Base-by-base conservation (phyloP, 2,329 filamentous ascomycete species). In the Lachnellula hyalina region DNA sequence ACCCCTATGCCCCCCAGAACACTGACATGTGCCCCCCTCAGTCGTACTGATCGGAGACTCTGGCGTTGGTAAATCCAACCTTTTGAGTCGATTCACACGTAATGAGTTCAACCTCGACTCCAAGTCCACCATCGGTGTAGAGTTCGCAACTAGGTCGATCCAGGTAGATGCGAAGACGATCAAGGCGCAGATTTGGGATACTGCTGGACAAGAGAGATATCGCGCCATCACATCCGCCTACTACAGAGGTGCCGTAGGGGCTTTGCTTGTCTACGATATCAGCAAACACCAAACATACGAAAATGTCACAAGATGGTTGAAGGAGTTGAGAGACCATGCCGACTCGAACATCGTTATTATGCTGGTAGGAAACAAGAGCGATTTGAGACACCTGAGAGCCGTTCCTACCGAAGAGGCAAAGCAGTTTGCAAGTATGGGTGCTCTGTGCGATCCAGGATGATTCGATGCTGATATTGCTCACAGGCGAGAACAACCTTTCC, bases 131-230 rank as follows among this genome's bases (percentile, higher is more conserved):
- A 99, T 99, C 77, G 94, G 94, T 69, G 94, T 99, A 74, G 94
- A 99, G 78, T 99, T 99, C 74, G 94, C 95, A 68, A 99, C 94
- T 67, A 87, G 94, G 63, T 96, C 91, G 65, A 99, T 99, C 73
- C 93, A 97, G 77, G 94, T 99, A 70, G 94, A 99, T 77, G 89
- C 89, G 71, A 99, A 99, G 84, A 99, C 94, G 62, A 99, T 99
- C 85, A 99, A 99, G 83, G 94, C 94, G 67, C 94, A 99, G 80
- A 99, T 99, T 70, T 99, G 95, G 94, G 94, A 99, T 80, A 99
- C 94, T 56, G 94, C 94, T 65, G 94, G 94, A 65, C 94, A 99
- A 79, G 94, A 99, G 78, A 88, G 94, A 74, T 99, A 97, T 80
- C 90, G 95, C 73, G 94, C 94, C 73, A 99, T 99, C 74, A 99